These are phyloP conservation scores for Polymyxa betae DNA, from an alignment of 208 protist genomes.

Conservation along the genomic window DNA sequence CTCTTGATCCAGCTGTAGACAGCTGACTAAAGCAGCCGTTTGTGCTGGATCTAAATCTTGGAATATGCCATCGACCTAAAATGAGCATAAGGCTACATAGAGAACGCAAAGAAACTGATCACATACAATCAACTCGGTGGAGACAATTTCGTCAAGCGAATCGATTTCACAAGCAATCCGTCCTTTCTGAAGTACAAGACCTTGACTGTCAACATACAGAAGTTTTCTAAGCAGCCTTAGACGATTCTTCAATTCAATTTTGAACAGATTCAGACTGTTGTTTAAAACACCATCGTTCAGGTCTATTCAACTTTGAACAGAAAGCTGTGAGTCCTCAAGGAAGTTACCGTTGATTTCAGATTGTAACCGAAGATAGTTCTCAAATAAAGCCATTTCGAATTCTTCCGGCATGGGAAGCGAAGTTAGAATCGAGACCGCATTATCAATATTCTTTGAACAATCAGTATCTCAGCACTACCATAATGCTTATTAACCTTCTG, in stretches of 20 bases:
- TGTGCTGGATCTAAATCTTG: not conserved
- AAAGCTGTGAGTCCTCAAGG: too few species aligned
- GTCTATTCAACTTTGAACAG: not conserved
- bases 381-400: too few species aligned
- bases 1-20: slow-evolving; percentile 27
- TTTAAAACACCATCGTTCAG: not conserved
- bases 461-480: too few species aligned
- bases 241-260: slow-evolving; percentile 21
- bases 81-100: not conserved
- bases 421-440: too few species aligned
- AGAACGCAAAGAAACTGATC: not conserved
- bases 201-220: not conserved
- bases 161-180: slow-evolving; percentile 27
- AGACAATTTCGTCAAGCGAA: not conserved
- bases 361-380: too few species aligned
- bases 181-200: slow-evolving; percentile 3
- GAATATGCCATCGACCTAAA: slow-evolving; percentile 8
- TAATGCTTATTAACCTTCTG: too few species aligned
- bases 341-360: too few species aligned
- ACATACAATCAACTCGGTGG: slow-evolving; percentile 33
- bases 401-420: too few species aligned
- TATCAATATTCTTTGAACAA: too few species aligned
- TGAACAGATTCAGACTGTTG: not conserved
- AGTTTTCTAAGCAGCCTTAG: not conserved
- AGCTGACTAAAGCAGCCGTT: slow-evolving; percentile 38